phyloP scores from a whole-genome alignment of 768 basidiomycete species.

The Rhizopogon sp. region DNA sequence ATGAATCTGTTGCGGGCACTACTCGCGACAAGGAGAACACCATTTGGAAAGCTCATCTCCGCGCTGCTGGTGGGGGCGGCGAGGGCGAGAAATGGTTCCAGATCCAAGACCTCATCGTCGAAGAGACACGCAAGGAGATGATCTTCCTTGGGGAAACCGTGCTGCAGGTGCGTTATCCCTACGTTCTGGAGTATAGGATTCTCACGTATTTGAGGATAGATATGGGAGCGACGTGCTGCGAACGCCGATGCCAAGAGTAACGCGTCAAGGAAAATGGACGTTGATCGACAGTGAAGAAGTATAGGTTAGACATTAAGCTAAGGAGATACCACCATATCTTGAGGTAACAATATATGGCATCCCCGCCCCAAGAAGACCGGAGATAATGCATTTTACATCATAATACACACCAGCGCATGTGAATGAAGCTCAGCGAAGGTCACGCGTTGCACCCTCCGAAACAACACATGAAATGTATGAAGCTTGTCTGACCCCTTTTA shows the following conservation, averaged over 20 bases:
- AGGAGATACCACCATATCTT: slow-evolving; percentile 26
- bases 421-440: slow-evolving; percentile 1
- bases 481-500: neutral
- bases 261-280: slow-evolving; percentile 21
- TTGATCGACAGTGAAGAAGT: slow-evolving; percentile 23
- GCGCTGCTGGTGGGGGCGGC: slow-evolving; percentile 68
- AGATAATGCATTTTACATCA: slow-evolving; percentile 1
- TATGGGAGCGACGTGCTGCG: slow-evolving; percentile 55
- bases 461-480: neutral
- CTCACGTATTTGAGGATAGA: slow-evolving; percentile 31
- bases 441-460: neutral
- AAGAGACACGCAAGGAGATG: slow-evolving; percentile 96
- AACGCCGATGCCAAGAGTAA: slow-evolving; percentile 8
- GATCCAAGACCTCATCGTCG: slow-evolving; percentile 94
- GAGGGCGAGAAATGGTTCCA: slow-evolving; percentile 93
- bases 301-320: slow-evolving; percentile 1
- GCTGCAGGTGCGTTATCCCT: slow-evolving; percentile 62
- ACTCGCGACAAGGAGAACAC: slow-evolving; percentile 89
- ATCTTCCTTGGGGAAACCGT: slow-evolving; percentile 97
- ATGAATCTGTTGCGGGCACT: slow-evolving; percentile 94
- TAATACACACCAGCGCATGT: slow-evolving; percentile 1
- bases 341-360: neutral
- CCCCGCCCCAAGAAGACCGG: neutral
- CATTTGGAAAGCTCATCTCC: slow-evolving; percentile 88
- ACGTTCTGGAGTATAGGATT: slow-evolving; percentile 1